These are phyloP conservation scores for Mycena vitilis DNA, from an alignment of 768 basidiomycete genomes.

Conservation along the genomic window DNA sequence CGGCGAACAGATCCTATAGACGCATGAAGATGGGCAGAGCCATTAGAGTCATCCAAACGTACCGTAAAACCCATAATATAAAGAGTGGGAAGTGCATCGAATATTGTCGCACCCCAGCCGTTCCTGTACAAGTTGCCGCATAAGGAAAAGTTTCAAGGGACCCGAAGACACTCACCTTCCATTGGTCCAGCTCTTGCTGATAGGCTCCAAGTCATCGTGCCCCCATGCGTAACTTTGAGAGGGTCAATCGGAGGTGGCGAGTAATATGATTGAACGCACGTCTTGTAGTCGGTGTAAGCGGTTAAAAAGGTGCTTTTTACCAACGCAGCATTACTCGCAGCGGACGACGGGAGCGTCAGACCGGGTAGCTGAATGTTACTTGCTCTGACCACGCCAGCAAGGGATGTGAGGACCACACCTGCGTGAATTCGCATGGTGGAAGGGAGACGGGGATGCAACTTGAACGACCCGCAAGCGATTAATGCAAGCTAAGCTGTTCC, in stretches of 20 bases:
- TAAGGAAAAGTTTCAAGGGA: not conserved
- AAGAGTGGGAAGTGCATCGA: slow-evolving; percentile 23
- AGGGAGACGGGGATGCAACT: slow-evolving; percentile 3
- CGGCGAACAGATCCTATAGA: slow-evolving; percentile 26
- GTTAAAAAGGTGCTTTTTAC: slow-evolving; percentile 29
- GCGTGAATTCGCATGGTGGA: slow-evolving; percentile 16
- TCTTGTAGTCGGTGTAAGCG: slow-evolving; percentile 29
- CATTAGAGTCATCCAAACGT: slow-evolving; percentile 6
- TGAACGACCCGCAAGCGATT: slow-evolving; percentile 3
- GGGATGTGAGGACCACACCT: slow-evolving; percentile 10
- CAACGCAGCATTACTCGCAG: slow-evolving; percentile 27
- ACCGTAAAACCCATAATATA: slow-evolving; percentile 25
- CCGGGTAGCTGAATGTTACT: slow-evolving; percentile 29
- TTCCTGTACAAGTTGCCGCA: slow-evolving; percentile 7
- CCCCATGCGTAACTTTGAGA: slow-evolving; percentile 21
- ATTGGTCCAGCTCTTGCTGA: slow-evolving; percentile 28
- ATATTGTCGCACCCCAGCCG: slow-evolving; percentile 32
- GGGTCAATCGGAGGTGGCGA: slow-evolving; percentile 7
- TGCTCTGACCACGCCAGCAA: slow-evolving; percentile 13
- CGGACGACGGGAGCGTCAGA: slow-evolving; percentile 26
- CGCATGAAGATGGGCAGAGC: slow-evolving; percentile 5
- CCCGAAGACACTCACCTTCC: slow-evolving; percentile 13
- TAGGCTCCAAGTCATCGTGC: slow-evolving; percentile 30
- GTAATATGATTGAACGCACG: slow-evolving; percentile 14
- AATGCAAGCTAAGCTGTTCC: not conserved